Conservation (phyloP, 1,284 basidiomycete genomes). For the Tilletia caries region DNA sequence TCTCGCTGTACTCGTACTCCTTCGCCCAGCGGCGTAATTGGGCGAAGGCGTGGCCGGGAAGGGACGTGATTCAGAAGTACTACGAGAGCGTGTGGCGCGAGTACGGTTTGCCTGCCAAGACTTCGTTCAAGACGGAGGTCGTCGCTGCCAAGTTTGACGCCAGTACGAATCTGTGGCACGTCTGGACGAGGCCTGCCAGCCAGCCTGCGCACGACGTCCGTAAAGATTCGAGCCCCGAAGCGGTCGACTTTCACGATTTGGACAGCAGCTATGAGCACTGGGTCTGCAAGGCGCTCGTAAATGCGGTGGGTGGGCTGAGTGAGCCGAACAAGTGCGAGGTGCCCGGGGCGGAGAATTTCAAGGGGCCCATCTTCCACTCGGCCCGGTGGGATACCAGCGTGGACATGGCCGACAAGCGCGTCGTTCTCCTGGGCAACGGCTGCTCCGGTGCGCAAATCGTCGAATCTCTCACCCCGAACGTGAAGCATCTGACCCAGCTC, state of each 20-base stretch:
- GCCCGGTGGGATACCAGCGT: slow-evolving; percentile 53
- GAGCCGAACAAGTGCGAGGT: slow-evolving; percentile 47
- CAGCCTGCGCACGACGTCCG: neutral
- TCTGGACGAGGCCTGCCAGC: slow-evolving; percentile 21
- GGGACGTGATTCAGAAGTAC: slow-evolving; percentile 40
- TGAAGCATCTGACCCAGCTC: neutral
- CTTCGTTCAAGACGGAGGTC: slow-evolving; percentile 40
- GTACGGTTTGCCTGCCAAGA: slow-evolving; percentile 34
- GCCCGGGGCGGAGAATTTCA: slow-evolving; percentile 44
- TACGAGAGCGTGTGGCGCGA: slow-evolving; percentile 37
- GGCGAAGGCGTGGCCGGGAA: slow-evolving; percentile 1
- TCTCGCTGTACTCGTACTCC: slow-evolving; percentile 45
- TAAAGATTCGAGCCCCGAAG: neutral
- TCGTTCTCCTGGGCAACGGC: slow-evolving; percentile 52
- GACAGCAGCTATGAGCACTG: slow-evolving; percentile 29
- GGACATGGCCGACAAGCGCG: slow-evolving; percentile 48
- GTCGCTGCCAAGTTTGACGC: slow-evolving; percentile 39
- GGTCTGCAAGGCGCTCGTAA: slow-evolving; percentile 46
- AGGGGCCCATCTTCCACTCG: slow-evolving; percentile 48
- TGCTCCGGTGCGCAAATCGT: slow-evolving; percentile 45
- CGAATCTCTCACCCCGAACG: slow-evolving; percentile 11
- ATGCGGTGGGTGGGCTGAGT: slow-evolving; percentile 45
- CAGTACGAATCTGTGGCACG: slow-evolving; percentile 30
- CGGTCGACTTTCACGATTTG: neutral
- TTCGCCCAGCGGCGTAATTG: slow-evolving; percentile 16